Conservation (phyloP, 2,329 filamentous ascomycete genomes). For the Lizonia empirigonia region DNA sequence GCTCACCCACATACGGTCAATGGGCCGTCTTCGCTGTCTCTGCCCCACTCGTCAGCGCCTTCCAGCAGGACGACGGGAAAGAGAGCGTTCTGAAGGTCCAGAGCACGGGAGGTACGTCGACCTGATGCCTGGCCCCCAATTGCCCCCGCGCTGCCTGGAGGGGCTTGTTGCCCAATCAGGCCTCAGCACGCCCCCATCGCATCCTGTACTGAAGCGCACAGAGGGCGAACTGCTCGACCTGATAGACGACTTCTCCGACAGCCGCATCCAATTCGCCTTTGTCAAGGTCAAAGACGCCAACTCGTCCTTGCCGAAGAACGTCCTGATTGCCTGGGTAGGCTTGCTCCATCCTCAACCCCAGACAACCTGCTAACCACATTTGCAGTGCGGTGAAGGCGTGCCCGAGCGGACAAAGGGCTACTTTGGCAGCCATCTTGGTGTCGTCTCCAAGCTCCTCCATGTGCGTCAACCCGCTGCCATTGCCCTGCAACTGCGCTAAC, state of each 20-base stretch:
- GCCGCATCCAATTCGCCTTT: slow-evolving; percentile 94
- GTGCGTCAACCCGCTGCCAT: slow-evolving; percentile 50
- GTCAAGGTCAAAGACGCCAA: slow-evolving; percentile 97
- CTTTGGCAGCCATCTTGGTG: slow-evolving; percentile 91
- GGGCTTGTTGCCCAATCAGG: slow-evolving; percentile 25
- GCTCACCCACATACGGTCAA: slow-evolving; percentile 82
- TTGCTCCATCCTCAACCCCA: neutral
- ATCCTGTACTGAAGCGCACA: slow-evolving; percentile 45
- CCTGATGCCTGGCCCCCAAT: slow-evolving; percentile 4
- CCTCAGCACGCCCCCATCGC: slow-evolving; percentile 5
- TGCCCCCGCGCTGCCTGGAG: too few relatives aligned
- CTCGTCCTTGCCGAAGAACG: slow-evolving; percentile 83
- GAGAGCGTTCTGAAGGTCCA: slow-evolving; percentile 97
- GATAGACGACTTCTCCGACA: slow-evolving; percentile 95
- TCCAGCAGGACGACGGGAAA: slow-evolving; percentile 83
- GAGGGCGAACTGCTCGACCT: slow-evolving; percentile 91
- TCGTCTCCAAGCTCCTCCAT: slow-evolving; percentile 90
- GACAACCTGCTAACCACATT: slow-evolving; percentile 10
- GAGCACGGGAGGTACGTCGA: slow-evolving; percentile 74
- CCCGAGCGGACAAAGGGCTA: slow-evolving; percentile 99
- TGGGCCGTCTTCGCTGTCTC: slow-evolving; percentile 96
- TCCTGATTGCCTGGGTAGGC: slow-evolving; percentile 83
- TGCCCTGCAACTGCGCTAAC: slow-evolving; percentile 26
- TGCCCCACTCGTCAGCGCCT: slow-evolving; percentile 88
- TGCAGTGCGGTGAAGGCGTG: slow-evolving; percentile 87